Evolutionary conservation across 169 alveolate species (phyloP).

Genomic region (Plasmodium gonderi): DNA sequence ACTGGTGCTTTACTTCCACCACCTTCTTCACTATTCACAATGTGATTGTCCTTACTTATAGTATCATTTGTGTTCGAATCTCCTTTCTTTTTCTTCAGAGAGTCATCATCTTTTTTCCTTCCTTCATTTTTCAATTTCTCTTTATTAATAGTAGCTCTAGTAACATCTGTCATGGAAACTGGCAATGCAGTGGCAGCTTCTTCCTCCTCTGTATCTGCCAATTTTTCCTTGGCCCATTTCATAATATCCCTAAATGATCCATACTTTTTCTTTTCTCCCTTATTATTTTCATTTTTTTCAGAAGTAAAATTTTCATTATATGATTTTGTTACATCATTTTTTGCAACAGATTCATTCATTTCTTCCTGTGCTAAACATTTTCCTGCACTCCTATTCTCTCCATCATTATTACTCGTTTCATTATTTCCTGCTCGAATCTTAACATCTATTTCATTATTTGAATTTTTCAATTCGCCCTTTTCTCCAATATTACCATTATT

Average conservation of each 20-base stretch:
- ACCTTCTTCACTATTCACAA: neutral
- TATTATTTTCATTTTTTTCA: neutral
- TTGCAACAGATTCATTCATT: neutral
- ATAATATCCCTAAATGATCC: neutral
- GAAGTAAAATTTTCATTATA: neutral
- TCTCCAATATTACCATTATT: neutral
- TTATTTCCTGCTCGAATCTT: neutral
- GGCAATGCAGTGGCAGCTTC: neutral
- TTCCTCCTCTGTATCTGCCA: neutral
- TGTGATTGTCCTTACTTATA: neutral
- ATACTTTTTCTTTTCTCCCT: neutral
- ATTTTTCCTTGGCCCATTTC: conserved; percentile 6
- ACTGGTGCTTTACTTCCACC: too few relatives aligned
- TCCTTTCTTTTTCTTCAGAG: neutral
- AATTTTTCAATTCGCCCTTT: neutral
- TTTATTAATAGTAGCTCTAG: too few relatives aligned
- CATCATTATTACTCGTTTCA: too few relatives aligned
- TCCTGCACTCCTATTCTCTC: too few relatives aligned
- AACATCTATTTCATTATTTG: neutral
- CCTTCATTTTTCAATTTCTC: too few relatives aligned
- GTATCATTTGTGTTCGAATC: neutral
- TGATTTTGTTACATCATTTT: neutral
- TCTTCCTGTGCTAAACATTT: neutral
- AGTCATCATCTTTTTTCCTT: neutral
- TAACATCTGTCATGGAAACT: too few relatives aligned